Percentiles rank a stretch among this genome's conserved stretches.
Evolutionary conservation across 1,284 basidiomycete genomes (phyloP).

Genomic region (Microbotryum intermedium): DNA sequence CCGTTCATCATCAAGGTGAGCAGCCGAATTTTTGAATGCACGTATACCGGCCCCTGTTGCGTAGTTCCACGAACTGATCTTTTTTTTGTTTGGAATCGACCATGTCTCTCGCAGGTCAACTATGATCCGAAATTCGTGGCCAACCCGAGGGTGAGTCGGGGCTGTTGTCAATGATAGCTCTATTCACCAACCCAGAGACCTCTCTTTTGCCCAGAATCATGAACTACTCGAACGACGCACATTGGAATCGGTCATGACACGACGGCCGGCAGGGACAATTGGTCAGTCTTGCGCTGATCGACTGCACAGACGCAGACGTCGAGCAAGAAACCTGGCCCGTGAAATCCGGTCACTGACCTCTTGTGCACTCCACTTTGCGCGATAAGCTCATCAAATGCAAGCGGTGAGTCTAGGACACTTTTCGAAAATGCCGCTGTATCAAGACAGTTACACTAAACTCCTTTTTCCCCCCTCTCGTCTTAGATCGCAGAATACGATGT

Average conservation of each 20-base stretch:
- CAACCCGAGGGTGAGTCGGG: constrained; percentile 1
- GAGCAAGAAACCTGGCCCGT: too few species aligned
- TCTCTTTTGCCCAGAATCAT: constrained; percentile 2
- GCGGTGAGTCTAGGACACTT: not conserved
- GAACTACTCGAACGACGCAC: constrained; percentile 6
- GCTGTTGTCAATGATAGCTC: too few species aligned
- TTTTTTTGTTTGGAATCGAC: too few species aligned
- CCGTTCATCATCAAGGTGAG: constrained; percentile 22
- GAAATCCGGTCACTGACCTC: not conserved
- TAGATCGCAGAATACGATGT: constrained; percentile 28
- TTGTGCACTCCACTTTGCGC: not conserved
- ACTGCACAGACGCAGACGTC: too few species aligned
- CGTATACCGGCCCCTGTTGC: too few species aligned
- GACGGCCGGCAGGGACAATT: constrained; percentile 8
- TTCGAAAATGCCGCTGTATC: not conserved
- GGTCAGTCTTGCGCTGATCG: too few species aligned
- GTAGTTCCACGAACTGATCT: not conserved
- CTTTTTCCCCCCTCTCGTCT: not conserved
- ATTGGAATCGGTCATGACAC: constrained; percentile 4
- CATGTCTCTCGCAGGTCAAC: constrained; percentile 9
- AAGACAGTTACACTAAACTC: not conserved
- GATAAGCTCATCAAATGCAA: constrained; percentile 7
- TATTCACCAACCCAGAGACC: not conserved
- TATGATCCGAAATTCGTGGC: constrained; percentile 17
- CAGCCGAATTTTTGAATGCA: too few species aligned